Conservation (phyloP, 208 protist genomes). For the Wallacemonas collosoma region DNA sequence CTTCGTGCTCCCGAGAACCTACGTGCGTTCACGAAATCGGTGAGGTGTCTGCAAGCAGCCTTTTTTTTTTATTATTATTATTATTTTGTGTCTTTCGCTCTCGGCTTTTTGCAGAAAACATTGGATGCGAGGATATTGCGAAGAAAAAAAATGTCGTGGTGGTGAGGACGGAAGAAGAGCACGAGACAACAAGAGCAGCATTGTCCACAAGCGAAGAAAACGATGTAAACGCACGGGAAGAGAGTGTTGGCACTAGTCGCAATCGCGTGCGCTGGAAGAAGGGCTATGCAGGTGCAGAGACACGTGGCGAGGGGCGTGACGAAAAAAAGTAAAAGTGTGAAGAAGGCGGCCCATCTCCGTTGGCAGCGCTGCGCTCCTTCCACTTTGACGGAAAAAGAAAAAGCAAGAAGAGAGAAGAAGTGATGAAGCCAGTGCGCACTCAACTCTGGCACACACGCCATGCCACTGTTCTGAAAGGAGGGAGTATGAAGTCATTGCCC, state of each 20-base stretch:
- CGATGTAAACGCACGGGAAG: slow-evolving; percentile 1
- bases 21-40: too few relatives aligned
- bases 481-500: not conserved
- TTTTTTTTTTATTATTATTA: not conserved
- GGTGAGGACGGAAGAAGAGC: too few relatives aligned
- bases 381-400: not conserved
- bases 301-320: not conserved
- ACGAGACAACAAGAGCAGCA: too few relatives aligned
- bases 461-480: not conserved
- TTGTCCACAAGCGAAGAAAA: not conserved
- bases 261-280: not conserved
- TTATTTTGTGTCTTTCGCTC: not conserved
- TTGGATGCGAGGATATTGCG: too few relatives aligned
- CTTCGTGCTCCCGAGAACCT: too few relatives aligned
- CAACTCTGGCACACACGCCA: not conserved
- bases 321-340: slow-evolving; percentile 2
- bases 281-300: not conserved
- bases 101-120: too few relatives aligned
- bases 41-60: too few relatives aligned
- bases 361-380: not conserved
- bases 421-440: not conserved
- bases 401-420: not conserved
- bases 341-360: not conserved
- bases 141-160: too few relatives aligned
- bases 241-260: not conserved